phyloP scores from a whole-genome alignment of 768 basidiomycete genomes.

The Boletus coccyginus region DNA sequence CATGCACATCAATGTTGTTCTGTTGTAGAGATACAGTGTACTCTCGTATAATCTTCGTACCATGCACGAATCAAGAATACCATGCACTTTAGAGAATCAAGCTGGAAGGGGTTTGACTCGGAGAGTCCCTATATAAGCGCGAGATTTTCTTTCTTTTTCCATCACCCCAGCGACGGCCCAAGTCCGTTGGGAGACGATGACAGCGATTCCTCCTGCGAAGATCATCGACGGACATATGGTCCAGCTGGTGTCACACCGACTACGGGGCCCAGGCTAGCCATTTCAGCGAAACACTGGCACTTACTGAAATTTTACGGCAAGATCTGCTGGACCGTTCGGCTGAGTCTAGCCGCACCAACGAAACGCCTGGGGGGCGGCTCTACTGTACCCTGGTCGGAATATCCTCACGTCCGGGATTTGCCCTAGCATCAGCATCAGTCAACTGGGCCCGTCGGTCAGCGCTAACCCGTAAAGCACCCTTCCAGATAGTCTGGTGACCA shows the following conservation, averaged over 20 bases:
- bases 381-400: neutral
- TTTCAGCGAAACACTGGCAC: too few species aligned
- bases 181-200: too few species aligned
- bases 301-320: too few species aligned
- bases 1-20: neutral
- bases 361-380: neutral
- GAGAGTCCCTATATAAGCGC: too few species aligned
- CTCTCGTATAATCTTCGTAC: constrained; percentile 14
- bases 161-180: too few species aligned
- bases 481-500: too few species aligned
- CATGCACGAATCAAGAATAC: constrained; percentile 7
- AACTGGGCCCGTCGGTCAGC: neutral
- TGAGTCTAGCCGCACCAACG: neutral
- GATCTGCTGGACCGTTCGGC: neutral
- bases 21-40: constrained; percentile 21
- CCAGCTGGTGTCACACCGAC: too few species aligned
- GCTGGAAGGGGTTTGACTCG: neutral
- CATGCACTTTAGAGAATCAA: neutral
- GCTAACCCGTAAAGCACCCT: neutral
- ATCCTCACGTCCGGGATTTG: neutral
- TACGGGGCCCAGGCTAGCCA: too few species aligned
- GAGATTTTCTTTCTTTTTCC: too few species aligned
- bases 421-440: neutral
- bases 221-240: too few species aligned
- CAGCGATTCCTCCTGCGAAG: too few species aligned